Percentiles rank a stretch among this genome's conserved stretches.
Evolutionary conservation across 371 early-diverging fungal species (phyloP).

Genomic region (Pancytospora epiphaga): DNA sequence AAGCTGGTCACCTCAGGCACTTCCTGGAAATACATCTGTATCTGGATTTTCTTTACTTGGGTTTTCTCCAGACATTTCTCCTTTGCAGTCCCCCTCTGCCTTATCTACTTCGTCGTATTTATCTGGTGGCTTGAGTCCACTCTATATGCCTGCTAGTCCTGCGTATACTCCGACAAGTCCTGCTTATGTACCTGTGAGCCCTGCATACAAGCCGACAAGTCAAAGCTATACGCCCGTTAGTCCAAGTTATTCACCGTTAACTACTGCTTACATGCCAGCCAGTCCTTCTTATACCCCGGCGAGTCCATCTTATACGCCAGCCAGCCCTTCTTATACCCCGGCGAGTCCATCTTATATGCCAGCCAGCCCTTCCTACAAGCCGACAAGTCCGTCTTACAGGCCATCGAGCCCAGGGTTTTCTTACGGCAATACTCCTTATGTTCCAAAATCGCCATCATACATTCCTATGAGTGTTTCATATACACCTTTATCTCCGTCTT

Average conservation of each 20-base stretch:
- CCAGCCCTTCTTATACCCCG: constrained; percentile 66
- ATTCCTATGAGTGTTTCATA: constrained; percentile 61
- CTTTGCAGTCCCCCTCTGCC: constrained; percentile 68
- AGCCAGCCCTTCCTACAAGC: background rate
- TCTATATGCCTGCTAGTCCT: constrained; percentile 60
- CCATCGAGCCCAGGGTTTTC: constrained; percentile 62
- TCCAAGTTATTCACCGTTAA: constrained; percentile 69
- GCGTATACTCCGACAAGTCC: constrained; percentile 62
- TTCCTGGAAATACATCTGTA: constrained; percentile 64
- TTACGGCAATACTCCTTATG: constrained; percentile 63
- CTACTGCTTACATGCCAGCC: constrained; percentile 59
- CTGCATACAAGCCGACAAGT: background rate
- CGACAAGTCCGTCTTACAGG: constrained; percentile 65
- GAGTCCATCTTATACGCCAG: constrained; percentile 66
- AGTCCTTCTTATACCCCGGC: constrained; percentile 34
- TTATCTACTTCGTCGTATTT: constrained; percentile 65
- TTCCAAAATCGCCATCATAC: constrained; percentile 46
- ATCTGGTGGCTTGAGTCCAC: constrained; percentile 46
- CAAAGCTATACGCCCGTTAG: constrained; percentile 21
- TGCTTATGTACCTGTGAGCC: constrained; percentile 61
- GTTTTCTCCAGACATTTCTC: constrained; percentile 57
- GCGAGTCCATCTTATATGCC: constrained; percentile 46
- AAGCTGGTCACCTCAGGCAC: constrained; percentile 61
- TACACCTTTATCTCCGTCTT: constrained; percentile 42
- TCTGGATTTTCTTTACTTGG: constrained; percentile 31